These are phyloP conservation scores for Saccharomycopsis sp. DNA, from an alignment of 805 yeast species.

Conservation along the genomic window DNA sequence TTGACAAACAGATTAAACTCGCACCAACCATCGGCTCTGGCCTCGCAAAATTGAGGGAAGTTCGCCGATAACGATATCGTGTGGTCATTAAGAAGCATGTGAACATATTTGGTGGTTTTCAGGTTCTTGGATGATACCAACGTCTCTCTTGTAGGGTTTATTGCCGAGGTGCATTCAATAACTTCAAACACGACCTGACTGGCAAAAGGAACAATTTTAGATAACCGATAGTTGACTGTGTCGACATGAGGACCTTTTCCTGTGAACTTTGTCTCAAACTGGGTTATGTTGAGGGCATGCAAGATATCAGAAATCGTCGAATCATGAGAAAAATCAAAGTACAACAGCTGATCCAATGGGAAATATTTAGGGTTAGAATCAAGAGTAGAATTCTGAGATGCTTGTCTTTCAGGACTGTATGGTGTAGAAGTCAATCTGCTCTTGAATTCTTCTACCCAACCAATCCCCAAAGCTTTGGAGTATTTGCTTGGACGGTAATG, in stretches of 20 bases:
- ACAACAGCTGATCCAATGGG: slow-evolving; percentile 43
- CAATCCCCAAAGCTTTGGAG: slow-evolving; percentile 54
- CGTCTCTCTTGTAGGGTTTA: slow-evolving; percentile 7
- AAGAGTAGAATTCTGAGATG: slow-evolving; percentile 39
- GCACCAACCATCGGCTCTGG: slow-evolving; percentile 24
- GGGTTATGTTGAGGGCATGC: slow-evolving; percentile 52
- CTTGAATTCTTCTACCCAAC: slow-evolving; percentile 38
- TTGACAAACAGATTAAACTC: slow-evolving; percentile 14
- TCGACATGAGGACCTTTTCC: slow-evolving; percentile 3
- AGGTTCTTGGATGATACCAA: slow-evolving; percentile 1
- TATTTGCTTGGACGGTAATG: slow-evolving; percentile 53
- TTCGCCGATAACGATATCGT: slow-evolving; percentile 20
- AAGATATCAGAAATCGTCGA: slow-evolving; percentile 54
- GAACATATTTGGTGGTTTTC: slow-evolving; percentile 17
- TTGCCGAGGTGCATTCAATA: slow-evolving; percentile 16
- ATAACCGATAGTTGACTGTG: slow-evolving; percentile 1
- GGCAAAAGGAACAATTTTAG: slow-evolving; percentile 20
- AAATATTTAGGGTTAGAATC: slow-evolving; percentile 26
- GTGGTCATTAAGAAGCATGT: slow-evolving; percentile 21
- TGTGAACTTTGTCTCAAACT: slow-evolving; percentile 11
- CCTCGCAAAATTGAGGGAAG: slow-evolving; percentile 18
- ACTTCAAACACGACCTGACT: slow-evolving; percentile 20
- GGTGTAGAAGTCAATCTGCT: slow-evolving; percentile 40
- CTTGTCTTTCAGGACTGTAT: slow-evolving; percentile 42
- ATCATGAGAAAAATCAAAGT: slow-evolving; percentile 74